Base-by-base conservation (phyloP, 148 eudicot genomes). In the Pharnaceum exiguum region DNA sequence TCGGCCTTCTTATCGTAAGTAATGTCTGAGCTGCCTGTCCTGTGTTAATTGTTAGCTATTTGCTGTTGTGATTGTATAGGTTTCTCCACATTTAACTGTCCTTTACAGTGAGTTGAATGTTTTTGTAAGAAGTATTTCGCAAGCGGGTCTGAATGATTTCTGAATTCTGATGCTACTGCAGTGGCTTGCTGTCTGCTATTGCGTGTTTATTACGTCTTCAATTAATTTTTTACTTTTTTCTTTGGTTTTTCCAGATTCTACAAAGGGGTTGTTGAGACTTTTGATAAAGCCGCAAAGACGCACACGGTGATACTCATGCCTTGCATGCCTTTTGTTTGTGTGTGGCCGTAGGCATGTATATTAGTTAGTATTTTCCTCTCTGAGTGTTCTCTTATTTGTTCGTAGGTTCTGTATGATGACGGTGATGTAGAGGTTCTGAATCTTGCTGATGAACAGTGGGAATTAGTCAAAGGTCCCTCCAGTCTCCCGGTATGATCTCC, bases 361-460 rank as follows among this genome's bases (percentile, higher is more conserved):
- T 31, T 60, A 32, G 35, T 29, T 47, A 21, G 13, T 39, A 35
- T 33, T 21, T n/a, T 56, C 16, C 53, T 49, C 62, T 68, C 51
- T 55, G 19, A 46, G 45, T 33, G 59, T 30, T 27, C 8, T 43
- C 22, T 35, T 40, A 33, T 61, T 66, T 24, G 48, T 19, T 38
- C 51, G 31, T 67, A 91, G 96, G 71, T 91, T 3, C 0, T 32
- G 5, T 91, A 91, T 59, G 10, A 0, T 42, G 98, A 91, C 72
- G 88, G 94, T 36, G 98, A 87, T 54, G 28, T 71, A 46, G 98
- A 91, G 47, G 8, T 51, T 10, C 62, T 91, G 42, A 70, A 67
- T 62, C 76, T 91, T 15, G 55, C 13, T 36, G 62, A 45, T 28
- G 83, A 91, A 66, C 57, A 3, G 60, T 91, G 94, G 94, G 54